Evolutionary conservation across 495 filamentous ascomycete species (phyloP), one percentile per base, ranked within the genome.

Genomic region (Penicillium bovifimosum): DNA sequence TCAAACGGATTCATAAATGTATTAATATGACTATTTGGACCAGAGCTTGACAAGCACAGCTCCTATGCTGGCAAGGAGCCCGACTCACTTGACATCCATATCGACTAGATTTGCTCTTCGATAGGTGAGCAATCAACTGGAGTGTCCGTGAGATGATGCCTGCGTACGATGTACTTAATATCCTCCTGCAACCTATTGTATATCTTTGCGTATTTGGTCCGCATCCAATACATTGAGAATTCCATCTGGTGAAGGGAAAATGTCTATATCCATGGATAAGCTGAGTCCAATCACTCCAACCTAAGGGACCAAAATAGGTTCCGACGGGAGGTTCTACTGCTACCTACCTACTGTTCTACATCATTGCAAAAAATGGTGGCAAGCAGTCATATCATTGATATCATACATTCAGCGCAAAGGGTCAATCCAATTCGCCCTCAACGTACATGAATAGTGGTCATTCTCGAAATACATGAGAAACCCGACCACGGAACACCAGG

Each of bases 21-120:
- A 65, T 58, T 65, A 65, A 57, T 65, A 59, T 51, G 8, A 50
- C n/a, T 49, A 28, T 28, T 47, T 20, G 52, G 40, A 28, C 17
- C 28, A 27, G 17, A 18, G 33, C 27, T 24, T 40, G 18, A 13
- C 38, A 24, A 18, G 13, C 5, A 9, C 11, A 13, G 38, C 34
- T 36, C 13, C 34, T 16, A 11, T 1, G n/a, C n/a, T 5, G 8
- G 13, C 9, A 11, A 2, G 16, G 10, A 6, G 0, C n/a, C 13
- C 16, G 13, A 11, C 10, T 11, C 2, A 9, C 2, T 34, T 34
- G 11, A 34, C 13, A n/a, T n/a, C n/a, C n/a, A n/a, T 5, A 24
- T 34, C 2, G 13, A 36, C 34, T 5, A 6, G 5, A 24, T 24
- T 24, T 2, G 20, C 4, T 24, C 2, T 24, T 24, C 20, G 20